Conservation (phyloP, 176 grass and related monocot species). For the Paspalum notatum region DNA sequence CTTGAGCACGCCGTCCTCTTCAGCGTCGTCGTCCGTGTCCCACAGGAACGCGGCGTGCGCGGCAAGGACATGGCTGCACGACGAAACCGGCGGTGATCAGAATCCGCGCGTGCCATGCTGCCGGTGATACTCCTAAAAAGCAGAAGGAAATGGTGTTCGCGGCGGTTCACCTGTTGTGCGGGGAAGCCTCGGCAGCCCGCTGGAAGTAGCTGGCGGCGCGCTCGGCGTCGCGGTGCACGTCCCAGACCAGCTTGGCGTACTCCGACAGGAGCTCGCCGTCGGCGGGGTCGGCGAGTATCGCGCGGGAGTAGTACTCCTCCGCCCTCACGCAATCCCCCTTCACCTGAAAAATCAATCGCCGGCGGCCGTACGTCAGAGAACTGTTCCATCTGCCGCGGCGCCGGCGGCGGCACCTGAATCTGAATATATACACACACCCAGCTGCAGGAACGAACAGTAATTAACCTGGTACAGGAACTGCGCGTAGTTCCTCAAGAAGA, state of each 20-base stretch:
- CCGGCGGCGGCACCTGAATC: too few species aligned
- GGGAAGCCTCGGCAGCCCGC: constrained; percentile 61
- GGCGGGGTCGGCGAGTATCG: constrained; percentile 66
- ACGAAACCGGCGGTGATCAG: constrained; percentile 17
- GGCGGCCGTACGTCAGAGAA: background rate
- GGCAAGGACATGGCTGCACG: constrained; percentile 67
- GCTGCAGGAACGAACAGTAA: background rate
- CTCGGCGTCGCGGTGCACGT: constrained; percentile 77
- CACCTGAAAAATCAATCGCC: constrained; percentile 22
- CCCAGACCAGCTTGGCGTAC: constrained; percentile 89
- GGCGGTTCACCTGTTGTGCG: constrained; percentile 54
- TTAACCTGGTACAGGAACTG: constrained; percentile 81
- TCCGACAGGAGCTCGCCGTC: constrained; percentile 84
- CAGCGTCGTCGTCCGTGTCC: constrained; percentile 55
- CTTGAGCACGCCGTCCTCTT: constrained; percentile 10
- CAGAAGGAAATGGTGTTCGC: too few species aligned
- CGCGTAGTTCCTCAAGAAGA: constrained; percentile 81
- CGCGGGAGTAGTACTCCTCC: constrained; percentile 95
- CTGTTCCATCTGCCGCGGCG: background rate
- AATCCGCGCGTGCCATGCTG: background rate
- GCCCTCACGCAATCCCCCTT: constrained; percentile 67
- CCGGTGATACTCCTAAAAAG: background rate
- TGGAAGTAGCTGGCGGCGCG: constrained; percentile 84
- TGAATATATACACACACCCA: background rate
- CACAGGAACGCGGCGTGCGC: constrained; percentile 76